Percentiles rank a stretch among this genome's conserved stretches.
Conservation (phyloP, 2,329 filamentous ascomycete species). For the Botrytis aclada region DNA sequence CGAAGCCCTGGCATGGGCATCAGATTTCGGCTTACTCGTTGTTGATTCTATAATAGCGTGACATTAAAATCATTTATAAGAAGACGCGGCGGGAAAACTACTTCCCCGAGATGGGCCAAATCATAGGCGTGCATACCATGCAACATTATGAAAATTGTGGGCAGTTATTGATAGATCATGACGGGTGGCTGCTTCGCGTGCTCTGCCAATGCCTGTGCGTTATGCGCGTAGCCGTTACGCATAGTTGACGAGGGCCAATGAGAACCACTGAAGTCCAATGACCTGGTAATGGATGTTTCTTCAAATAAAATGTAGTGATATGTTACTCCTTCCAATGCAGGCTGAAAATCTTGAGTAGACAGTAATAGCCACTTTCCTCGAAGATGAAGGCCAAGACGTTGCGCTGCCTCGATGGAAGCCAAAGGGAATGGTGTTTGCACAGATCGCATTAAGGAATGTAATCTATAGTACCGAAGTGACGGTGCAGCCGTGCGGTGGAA, state of each 20-base stretch:
- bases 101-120: slow-evolving; percentile 10
- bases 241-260: slow-evolving; percentile 7
- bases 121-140: slow-evolving; percentile 3
- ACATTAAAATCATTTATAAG: background rate
- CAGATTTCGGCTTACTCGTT: slow-evolving; percentile 5
- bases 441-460: slow-evolving; percentile 11
- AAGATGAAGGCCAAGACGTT: background rate
- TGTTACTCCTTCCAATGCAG: slow-evolving; percentile 4
- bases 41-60: background rate
- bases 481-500: background rate
- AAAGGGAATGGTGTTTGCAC: background rate
- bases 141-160: background rate
- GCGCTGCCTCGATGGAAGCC: slow-evolving; percentile 7
- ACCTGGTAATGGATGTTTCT: slow-evolving; percentile 26
- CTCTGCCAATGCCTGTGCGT: slow-evolving; percentile 7
- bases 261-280: slow-evolving; percentile 17
- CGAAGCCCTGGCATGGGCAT: background rate
- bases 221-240: background rate
- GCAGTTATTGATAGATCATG: slow-evolving; percentile 7
- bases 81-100: background rate
- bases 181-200: slow-evolving; percentile 13
- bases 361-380: background rate
- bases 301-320: background rate
- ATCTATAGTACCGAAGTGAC: slow-evolving; percentile 17
- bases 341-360: slow-evolving; percentile 2